Base-by-base conservation (phyloP, 1,284 basidiomycete genomes). In the Puccinia novopanici region DNA sequence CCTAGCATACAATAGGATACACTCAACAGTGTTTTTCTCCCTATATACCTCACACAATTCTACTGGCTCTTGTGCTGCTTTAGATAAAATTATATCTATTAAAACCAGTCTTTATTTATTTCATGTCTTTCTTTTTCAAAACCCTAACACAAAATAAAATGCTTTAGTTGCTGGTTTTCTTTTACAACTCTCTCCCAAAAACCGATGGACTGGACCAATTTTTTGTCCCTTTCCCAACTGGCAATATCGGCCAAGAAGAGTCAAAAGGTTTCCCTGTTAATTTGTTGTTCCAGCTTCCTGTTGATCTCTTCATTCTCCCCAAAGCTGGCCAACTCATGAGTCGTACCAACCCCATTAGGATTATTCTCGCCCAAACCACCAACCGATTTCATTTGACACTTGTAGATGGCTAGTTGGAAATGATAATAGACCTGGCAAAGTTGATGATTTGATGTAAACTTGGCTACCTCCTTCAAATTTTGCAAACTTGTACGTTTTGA, bases 201-300 rank as follows among this genome's bases (percentile, higher is more conserved):
- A 0, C 92, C 94, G n/a, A 81, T 72, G 86, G 96, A 97, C 82
- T 89, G 90, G 22, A 98, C 94, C 68, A 98, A 90, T 86, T 91
- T 94, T 86, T 99, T 97, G 84, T 97, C 92, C 83, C 97, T 88
- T 1, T 95, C 96, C 97, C 97, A 99, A 0, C 94, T 96, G 24
- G 92, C 93, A 67, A 99, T 89, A 86, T 98, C 95, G 83, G 93
- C 93, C 83, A 99, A 86, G 87, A 98, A 98, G 52, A 92, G 88
- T 82, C 89, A 90, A 88, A 99, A 99, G 0, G 95, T 98, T 82
- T 88, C 88, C 70, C 95, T 86, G 81, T 91, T 93, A 80, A 99
- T 93, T 83, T 94, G 88, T 17, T 94, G 95, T 87, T 97, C 95
- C 0, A 92, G 90, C 83, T 93, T 90, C 83, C 95, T 94, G 82